Evolutionary conservation across 139 green algal species (phyloP).

Genomic region (Eudorina sp.): DNA sequence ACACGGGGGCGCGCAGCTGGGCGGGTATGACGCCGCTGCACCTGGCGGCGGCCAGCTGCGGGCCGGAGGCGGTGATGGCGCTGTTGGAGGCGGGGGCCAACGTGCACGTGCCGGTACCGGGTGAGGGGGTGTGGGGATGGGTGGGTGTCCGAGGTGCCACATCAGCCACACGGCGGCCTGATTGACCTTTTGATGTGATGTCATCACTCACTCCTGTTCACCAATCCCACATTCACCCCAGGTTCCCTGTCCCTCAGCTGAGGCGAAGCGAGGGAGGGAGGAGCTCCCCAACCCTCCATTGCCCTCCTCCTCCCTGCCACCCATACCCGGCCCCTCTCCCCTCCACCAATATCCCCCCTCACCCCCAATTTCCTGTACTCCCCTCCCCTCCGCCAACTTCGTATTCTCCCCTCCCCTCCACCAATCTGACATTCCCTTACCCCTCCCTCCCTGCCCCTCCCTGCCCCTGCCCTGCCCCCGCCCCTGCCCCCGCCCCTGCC

Average conservation of each 20-base stretch:
- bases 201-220: too few species aligned
- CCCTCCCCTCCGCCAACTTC: too few species aligned
- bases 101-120: not conserved
- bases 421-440: not conserved
- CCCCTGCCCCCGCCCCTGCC: not conserved
- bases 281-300: too few species aligned
- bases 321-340: too few species aligned
- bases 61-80: not conserved
- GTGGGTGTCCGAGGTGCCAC: not conserved
- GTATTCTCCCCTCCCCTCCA: too few species aligned
- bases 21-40: not conserved
- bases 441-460: not conserved
- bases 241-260: too few species aligned
- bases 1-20: not conserved
- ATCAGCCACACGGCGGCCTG: not conserved
- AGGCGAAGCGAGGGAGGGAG: too few species aligned
- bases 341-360: too few species aligned
- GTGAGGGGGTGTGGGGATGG: not conserved
- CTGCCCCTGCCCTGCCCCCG: not conserved
- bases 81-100: constrained; percentile 8
- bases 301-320: too few species aligned
- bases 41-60: constrained; percentile 13
- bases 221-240: too few species aligned
- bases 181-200: not conserved
- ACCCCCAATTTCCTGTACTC: too few species aligned